phyloP scores from a whole-genome alignment of 306 rosid genomes.

The Sechiopsis laciniata region DNA sequence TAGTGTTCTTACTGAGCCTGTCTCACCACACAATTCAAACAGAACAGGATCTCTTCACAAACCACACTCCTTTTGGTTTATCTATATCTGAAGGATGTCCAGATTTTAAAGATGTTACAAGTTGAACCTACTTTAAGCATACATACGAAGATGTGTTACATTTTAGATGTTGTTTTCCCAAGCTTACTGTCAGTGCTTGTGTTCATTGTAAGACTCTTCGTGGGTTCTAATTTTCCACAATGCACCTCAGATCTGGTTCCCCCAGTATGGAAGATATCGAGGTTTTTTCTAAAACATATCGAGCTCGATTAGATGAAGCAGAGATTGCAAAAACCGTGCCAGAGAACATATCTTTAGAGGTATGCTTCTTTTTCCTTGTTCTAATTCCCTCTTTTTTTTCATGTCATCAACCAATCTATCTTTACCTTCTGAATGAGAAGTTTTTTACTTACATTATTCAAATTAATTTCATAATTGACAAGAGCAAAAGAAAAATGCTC shows the following conservation, averaged over 20 bases:
- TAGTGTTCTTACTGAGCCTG: not conserved
- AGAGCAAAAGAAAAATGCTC: not conserved
- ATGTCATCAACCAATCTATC: not conserved
- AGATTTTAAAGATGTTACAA: not conserved
- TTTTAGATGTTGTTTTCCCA: not conserved
- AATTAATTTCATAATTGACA: not conserved
- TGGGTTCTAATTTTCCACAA: slow-evolving; percentile 22
- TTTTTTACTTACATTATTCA: not conserved
- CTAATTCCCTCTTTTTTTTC: not conserved
- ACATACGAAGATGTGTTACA: not conserved
- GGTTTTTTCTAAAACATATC: slow-evolving; percentile 65
- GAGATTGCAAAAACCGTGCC: slow-evolving; percentile 69
- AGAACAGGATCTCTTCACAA: not conserved
- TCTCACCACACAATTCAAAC: slow-evolving; percentile 2
- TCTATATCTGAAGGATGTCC: not conserved
- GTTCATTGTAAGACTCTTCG: not conserved
- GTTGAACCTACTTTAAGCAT: slow-evolving; percentile 5
- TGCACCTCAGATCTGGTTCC: slow-evolving; percentile 73
- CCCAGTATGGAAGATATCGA: slow-evolving; percentile 82
- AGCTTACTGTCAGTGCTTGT: not conserved
- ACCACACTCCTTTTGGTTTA: not conserved
- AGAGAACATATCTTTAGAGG: slow-evolving; percentile 80
- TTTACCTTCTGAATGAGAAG: not conserved
- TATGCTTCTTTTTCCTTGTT: slow-evolving; percentile 22
- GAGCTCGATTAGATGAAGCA: slow-evolving; percentile 70